A percentile compares a stretch with the other conserved stretches of the same genome.
These are phyloP conservation scores for Tubosaeta sp. DNA, from an alignment of 768 basidiomycete species.

Conservation along the genomic window DNA sequence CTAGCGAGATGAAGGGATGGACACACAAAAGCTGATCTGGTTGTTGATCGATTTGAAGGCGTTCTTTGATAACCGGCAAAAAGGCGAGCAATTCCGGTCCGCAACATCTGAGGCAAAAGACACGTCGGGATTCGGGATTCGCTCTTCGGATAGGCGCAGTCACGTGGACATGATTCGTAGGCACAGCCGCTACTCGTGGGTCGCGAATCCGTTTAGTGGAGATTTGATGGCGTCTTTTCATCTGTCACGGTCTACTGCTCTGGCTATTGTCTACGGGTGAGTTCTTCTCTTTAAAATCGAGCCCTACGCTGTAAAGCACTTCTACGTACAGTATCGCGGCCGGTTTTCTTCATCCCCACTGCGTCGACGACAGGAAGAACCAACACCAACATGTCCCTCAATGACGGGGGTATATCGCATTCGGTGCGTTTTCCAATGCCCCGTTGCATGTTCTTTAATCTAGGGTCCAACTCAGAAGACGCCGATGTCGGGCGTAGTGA, in stretches of 20 bases:
- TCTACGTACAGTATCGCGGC: not conserved
- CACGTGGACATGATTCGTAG: no score
- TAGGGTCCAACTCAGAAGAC: not conserved
- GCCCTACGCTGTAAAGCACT: not conserved
- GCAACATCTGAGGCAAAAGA: no score
- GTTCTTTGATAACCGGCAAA: constrained; percentile 10
- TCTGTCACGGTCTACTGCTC: no score
- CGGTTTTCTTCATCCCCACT: not conserved
- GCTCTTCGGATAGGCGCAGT: no score
- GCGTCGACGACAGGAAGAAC: not conserved
- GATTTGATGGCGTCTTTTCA: no score
- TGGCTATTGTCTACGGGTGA: no score
- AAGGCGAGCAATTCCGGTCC: no score
- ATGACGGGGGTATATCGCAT: not conserved
- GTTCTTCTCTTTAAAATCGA: no score
- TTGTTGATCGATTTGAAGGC: constrained; percentile 12
- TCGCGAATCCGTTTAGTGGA: no score
- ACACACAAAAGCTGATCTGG: not conserved
- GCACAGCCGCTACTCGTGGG: no score
- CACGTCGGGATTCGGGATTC: no score
- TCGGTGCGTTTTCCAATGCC: not conserved
- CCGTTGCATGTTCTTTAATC: not conserved
- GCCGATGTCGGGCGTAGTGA: not conserved
- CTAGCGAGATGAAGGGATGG: not conserved
- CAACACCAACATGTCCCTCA: not conserved